Evolutionary conservation across 345 rosid species (phyloP).

Genomic region (Kernera saxatilis): DNA sequence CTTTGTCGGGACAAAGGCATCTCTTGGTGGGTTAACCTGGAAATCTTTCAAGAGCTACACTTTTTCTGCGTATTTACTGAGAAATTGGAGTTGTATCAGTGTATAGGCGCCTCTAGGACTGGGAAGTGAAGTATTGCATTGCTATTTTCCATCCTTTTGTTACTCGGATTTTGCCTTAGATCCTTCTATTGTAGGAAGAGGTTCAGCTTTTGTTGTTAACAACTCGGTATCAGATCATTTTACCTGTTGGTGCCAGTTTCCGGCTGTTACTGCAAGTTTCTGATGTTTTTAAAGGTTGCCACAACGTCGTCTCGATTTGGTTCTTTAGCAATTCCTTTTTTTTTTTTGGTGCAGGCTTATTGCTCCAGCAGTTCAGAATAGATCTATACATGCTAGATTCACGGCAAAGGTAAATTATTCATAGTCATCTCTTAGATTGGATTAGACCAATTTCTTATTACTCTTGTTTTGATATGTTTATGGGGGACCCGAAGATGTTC

Average conservation of each 20-base stretch:
- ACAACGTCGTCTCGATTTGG: neutral
- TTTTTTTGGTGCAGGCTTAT: conserved; percentile 39
- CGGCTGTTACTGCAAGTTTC: neutral
- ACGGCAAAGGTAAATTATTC: conserved; percentile 43
- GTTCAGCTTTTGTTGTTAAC: conserved; percentile 1
- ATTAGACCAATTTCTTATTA: neutral
- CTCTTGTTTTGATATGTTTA: neutral
- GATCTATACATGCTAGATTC: neutral
- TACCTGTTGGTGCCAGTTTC: conserved; percentile 14
- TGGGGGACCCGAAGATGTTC: neutral
- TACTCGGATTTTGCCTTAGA: conserved; percentile 23
- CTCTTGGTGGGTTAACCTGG: neutral
- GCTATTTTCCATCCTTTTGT: conserved; percentile 31
- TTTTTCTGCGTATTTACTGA: neutral
- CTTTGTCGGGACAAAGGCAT: neutral
- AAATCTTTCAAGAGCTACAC: neutral
- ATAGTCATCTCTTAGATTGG: neutral
- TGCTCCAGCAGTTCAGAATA: conserved; percentile 33
- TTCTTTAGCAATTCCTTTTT: neutral
- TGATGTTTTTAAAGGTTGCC: neutral
- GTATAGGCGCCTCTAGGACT: conserved; percentile 2
- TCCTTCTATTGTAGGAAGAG: conserved; percentile 33
- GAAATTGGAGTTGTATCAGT: neutral
- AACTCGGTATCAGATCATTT: neutral
- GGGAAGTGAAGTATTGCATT: conserved; percentile 16